Evolutionary conservation across 2,329 filamentous ascomycete species (phyloP), one percentile per base, ranked within the genome.

Genomic region (Hypoxylon sp.): DNA sequence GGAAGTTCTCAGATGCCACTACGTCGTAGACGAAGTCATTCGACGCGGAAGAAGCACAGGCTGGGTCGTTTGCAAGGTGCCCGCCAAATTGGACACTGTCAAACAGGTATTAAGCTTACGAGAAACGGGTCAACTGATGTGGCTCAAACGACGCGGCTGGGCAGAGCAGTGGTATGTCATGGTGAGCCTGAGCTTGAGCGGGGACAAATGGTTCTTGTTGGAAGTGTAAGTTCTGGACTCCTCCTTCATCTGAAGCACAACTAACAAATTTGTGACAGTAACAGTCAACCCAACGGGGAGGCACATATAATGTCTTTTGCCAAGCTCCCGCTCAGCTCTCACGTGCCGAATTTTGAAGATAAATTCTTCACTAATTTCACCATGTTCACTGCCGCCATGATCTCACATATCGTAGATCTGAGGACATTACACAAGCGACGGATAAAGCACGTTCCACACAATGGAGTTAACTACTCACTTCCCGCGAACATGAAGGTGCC

Each of bases 181-280:
- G 69, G 84, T 91, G 46, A 88, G 88, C 54, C 84, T 93, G 75
- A 89, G 90, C 74, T 83, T 91, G 73, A 84, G 85, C 72, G 92
- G 92, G 55, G 92, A 96, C 74, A 85, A 85, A 65, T 97, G 92
- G 92, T 94, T 90, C 88, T 80, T 94, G 64, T 81, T 93, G 56
- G 85, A 90, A 77, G 77, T 87, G 84, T 89, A 80, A 79, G 85
- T 81, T 28, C 51, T 60, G 32, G 20, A 48, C 18, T 51, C n/a
- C 9, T 18, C 20, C 38, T 18, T 45, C 38, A 50, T 20, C 42
- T n/a, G 30, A 56, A 52, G 33, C 8, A 55, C n/a, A 28, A 50
- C 61, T 70, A 59, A 71, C 62, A 52, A 6, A 36, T 20, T 16
- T 12, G 48, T 28, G 55, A 32, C 54, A 69, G 71, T 64, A 46